Evolutionary conservation across 2,329 filamentous ascomycete species (phyloP), one percentile per base, ranked within the genome.

Genomic region (Alternaria angustiovoidea): DNA sequence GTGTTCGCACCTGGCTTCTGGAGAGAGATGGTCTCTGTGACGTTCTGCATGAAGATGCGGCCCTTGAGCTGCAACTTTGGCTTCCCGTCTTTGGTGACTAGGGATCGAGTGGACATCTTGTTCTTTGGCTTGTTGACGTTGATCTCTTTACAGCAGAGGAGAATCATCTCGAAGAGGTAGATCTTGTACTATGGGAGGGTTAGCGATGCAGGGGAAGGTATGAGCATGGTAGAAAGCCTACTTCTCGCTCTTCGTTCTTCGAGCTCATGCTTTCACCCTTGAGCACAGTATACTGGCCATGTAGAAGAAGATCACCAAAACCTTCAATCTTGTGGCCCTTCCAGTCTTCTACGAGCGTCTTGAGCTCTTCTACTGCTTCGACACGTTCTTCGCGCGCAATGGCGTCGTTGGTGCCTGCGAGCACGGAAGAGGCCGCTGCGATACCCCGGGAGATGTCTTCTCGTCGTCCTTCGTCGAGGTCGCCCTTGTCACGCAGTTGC

Each of bases 11-110:
- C 93, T 79, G 93, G 92, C 78, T 94, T 97, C 51, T 90, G 89
- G 61, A 95, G 84, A 18, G 91, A 94, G 42, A 97, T 84, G n/a
- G 97, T 90, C 77, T 97, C 93, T 39, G 94, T 98, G 55, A 99
- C 94, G 74, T 99, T 99, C 69, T 94, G 93, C 94, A 99, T 98
- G 81, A 97, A 98, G 72, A 99, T 99, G 52, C 95, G 89, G 39
- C 95, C 95, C 80, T 99, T 99, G 30, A 99, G 85, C 79, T 97
- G 94, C 62, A 98, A 84, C 68, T 86, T 87, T 28, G 84, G 81
- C 79, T 94, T 97, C 42, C 90, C 91, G 71, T 88, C 91, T 76
- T 87, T 89, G 77, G 89, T 92, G 59, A 88, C 85, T 16, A 83
- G 73, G 18, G 83, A 89, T 75, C 92, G 94, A 57, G 93, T 91